Evolutionary conservation across 257 asterid genomes (phyloP).

Genomic region (Schizonepeta tenuifolia): DNA sequence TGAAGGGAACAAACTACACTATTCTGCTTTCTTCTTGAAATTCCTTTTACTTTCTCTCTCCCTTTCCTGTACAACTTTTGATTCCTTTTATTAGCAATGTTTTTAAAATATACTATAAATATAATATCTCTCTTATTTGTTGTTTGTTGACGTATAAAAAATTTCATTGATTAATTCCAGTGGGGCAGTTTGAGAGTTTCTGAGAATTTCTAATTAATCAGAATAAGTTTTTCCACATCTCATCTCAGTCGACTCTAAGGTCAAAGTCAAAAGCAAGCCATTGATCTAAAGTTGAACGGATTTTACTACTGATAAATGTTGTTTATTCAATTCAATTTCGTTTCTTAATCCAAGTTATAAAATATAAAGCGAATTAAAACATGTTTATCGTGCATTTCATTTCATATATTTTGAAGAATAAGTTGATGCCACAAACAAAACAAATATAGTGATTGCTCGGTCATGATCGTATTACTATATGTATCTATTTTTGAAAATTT

Average conservation of each 20-base stretch:
- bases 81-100: slow-evolving; percentile 24
- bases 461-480: no score
- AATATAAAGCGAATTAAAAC: no score
- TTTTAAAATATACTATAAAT: background rate
- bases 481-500: no score
- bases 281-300: slow-evolving; percentile 24
- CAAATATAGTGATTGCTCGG: no score
- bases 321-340: background rate
- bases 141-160: slow-evolving; percentile 19
- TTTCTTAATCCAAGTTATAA: background rate
- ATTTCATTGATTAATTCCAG: slow-evolving; percentile 17
- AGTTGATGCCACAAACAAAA: background rate
- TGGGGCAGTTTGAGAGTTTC: slow-evolving; percentile 3
- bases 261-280: slow-evolving; percentile 41
- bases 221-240: slow-evolving; percentile 24
- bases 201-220: slow-evolving; percentile 13
- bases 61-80: slow-evolving; percentile 9
- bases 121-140: slow-evolving; percentile 10
- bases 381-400: background rate
- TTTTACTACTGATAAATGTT: background rate
- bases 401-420: background rate
- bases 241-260: slow-evolving; percentile 27
- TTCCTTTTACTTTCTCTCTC: slow-evolving; percentile 29
- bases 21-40: slow-evolving; percentile 32
- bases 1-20: slow-evolving; percentile 22